Conservation (phyloP, 306 rosid genomes). For the Glycine soja region DNA sequence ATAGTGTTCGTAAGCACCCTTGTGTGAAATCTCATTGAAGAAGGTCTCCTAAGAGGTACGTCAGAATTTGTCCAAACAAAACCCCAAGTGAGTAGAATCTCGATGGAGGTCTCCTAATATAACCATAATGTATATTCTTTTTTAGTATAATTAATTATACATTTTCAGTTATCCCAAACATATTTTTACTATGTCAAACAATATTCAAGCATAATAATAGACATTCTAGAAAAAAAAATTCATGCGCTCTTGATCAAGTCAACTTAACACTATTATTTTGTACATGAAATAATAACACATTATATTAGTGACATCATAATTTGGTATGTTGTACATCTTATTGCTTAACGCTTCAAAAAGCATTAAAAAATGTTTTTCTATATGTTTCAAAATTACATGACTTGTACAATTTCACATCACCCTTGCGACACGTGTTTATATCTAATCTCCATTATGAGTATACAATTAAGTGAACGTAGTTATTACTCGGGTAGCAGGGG, state of each 20-base stretch:
- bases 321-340: neutral
- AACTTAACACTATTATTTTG: neutral
- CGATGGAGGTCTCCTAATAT: no score
- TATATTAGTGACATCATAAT: neutral
- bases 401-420: neutral
- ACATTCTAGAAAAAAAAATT: neutral
- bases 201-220: neutral
- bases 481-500: constrained; percentile 78
- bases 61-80: no score
- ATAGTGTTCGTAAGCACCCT: no score
- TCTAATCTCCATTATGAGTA: neutral
- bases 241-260: neutral
- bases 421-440: neutral
- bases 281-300: neutral
- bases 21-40: no score
- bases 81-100: no score
- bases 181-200: neutral
- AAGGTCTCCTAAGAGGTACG: no score
- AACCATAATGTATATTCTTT: no score
- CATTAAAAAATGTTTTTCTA: neutral
- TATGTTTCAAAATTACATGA: neutral
- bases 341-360: neutral
- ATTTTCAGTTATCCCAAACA: no score
- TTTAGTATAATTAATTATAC: no score
- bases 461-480: constrained; percentile 16